phyloP scores from a whole-genome alignment of 139 green algal species.

The Astrephomene gubernaculifera region DNA sequence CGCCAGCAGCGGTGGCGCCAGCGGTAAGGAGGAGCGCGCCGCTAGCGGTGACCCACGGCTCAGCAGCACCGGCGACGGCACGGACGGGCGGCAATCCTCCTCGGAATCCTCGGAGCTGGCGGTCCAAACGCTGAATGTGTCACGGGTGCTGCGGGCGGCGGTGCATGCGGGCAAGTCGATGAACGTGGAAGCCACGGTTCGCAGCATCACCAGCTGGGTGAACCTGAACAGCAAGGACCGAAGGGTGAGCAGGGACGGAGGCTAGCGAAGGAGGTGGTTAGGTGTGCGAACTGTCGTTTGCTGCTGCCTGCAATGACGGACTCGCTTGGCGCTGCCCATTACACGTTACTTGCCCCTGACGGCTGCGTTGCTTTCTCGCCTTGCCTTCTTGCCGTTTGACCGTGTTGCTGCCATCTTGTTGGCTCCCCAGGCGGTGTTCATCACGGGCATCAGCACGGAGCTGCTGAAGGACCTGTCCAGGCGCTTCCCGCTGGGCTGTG shows the following conservation, averaged over 20 bases:
- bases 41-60: no score
- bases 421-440: neutral
- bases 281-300: no score
- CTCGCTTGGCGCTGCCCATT: neutral
- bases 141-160: neutral
- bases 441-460: neutral
- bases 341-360: neutral
- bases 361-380: neutral
- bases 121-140: neutral
- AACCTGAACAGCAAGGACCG: neutral
- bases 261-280: neutral
- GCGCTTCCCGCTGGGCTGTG: neutral
- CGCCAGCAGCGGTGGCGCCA: no score
- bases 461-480: neutral
- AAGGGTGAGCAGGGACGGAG: neutral
- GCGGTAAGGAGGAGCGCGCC: no score
- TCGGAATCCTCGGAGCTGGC: no score
- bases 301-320: no score
- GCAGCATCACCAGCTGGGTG: slow-evolving; percentile 7
- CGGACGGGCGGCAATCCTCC: no score
- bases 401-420: neutral
- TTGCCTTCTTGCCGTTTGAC: neutral
- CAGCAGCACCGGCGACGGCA: no score
- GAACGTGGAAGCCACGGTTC: slow-evolving; percentile 11
- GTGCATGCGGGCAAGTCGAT: neutral